Percentiles rank a stretch among this genome's conserved stretches.
phyloP scores from a whole-genome alignment of 805 yeast genomes.

The Lachancea meyersii region DNA sequence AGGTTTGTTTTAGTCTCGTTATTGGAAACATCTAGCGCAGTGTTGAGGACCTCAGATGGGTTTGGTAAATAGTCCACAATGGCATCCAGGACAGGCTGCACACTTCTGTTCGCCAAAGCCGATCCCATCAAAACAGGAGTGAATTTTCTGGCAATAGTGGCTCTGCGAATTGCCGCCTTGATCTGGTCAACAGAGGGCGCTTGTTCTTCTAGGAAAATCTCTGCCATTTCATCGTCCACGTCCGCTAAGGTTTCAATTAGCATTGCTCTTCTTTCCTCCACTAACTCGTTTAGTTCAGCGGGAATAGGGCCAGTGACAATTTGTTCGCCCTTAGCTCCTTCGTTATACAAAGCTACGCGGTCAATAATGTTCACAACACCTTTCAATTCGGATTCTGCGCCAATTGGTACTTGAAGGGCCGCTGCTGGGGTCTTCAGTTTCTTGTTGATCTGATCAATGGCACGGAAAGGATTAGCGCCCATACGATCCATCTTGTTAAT shows the following conservation, averaged over 20 bases:
- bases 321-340: constrained; percentile 83
- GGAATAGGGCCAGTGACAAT: constrained; percentile 68
- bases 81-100: constrained; percentile 92
- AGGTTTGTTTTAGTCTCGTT: constrained; percentile 66
- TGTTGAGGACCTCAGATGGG: constrained; percentile 88
- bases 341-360: constrained; percentile 80
- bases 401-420: constrained; percentile 96
- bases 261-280: constrained; percentile 80
- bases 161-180: constrained; percentile 81
- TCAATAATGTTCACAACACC: constrained; percentile 93
- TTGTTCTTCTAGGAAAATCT: constrained; percentile 80
- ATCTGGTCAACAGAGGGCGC: constrained; percentile 83
- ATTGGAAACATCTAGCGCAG: constrained; percentile 70
- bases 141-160: constrained; percentile 91
- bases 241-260: constrained; percentile 94
- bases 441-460: constrained; percentile 80
- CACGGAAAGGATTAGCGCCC: constrained; percentile 97
- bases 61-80: constrained; percentile 94
- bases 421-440: constrained; percentile 94
- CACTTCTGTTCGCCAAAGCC: constrained; percentile 92
- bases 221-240: constrained; percentile 96
- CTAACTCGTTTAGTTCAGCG: constrained; percentile 68
- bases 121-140: constrained; percentile 99
- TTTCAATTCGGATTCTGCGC: constrained; percentile 73
- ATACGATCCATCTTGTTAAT: constrained; percentile 98